Percentiles rank a stretch among this genome's conserved stretches.
Evolutionary conservation across 305 asterid genomes (phyloP).

Genomic region (Caryopteris hybrid): DNA sequence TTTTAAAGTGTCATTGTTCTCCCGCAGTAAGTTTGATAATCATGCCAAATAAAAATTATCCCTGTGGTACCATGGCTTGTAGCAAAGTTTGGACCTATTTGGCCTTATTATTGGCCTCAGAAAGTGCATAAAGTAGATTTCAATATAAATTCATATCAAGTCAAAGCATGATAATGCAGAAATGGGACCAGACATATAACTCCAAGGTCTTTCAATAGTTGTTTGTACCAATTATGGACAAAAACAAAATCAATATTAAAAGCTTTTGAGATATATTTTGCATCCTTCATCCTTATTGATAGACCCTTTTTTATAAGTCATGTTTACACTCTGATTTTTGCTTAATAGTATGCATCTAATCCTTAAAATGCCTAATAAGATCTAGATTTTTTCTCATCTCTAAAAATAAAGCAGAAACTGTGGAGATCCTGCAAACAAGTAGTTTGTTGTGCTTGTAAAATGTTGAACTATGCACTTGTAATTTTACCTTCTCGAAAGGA

Average conservation of each 20-base stretch:
- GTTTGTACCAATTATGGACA: background rate
- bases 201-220: background rate
- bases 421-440: background rate
- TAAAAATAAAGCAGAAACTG: background rate
- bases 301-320: background rate
- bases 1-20: background rate
- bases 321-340: too few species aligned
- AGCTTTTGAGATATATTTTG: background rate
- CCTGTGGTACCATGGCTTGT: background rate
- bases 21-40: background rate
- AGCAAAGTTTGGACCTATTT: background rate
- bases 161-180: background rate
- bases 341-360: background rate
- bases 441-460: background rate
- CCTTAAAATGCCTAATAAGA: background rate
- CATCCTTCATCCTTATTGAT: background rate
- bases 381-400: background rate
- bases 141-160: background rate
- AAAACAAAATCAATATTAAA: background rate
- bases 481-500: background rate
- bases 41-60: background rate
- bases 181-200: background rate
- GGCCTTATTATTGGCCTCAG: background rate
- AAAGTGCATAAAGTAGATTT: background rate
- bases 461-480: conserved; percentile 1